Evolutionary conservation across 192 early-diverging fungal genomes (phyloP).

Genomic region (Funneliformis mosseae): DNA sequence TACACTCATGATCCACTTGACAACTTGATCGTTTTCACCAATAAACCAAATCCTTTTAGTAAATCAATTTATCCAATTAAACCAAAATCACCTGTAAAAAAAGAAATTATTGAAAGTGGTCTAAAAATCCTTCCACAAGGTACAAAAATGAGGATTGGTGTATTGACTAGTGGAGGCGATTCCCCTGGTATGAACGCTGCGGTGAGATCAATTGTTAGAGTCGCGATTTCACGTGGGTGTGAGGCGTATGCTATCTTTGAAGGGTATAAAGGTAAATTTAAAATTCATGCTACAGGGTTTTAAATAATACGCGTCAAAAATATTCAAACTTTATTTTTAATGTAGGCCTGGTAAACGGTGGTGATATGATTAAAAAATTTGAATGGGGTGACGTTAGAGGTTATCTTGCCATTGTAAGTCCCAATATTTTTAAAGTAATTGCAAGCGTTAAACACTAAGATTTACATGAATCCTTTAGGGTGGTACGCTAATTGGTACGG

Average conservation of each 20-base stretch:
- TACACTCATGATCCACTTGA: conserved; percentile 78
- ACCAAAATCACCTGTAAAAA: conserved; percentile 5
- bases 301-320: neutral
- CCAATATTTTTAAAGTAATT: neutral
- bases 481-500: conserved; percentile 94
- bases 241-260: conserved; percentile 91
- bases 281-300: no score
- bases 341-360: conserved; percentile 89
- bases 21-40: conserved; percentile 75
- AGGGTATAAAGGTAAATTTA: conserved; percentile 79
- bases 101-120: conserved; percentile 10
- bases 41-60: conserved; percentile 56
- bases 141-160: conserved; percentile 77
- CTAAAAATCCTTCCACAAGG: neutral
- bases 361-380: conserved; percentile 79
- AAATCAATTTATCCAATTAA: conserved; percentile 33
- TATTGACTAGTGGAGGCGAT: conserved; percentile 95
- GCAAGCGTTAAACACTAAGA: neutral
- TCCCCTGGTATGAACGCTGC: conserved; percentile 98
- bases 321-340: neutral
- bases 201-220: conserved; percentile 87
- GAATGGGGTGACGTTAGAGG: conserved; percentile 92
- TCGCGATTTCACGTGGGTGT: conserved; percentile 80
- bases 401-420: conserved; percentile 68
- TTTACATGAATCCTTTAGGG: conserved; percentile 55